Percentiles rank a stretch among this genome's conserved stretches.
phyloP scores from a whole-genome alignment of 2,329 filamentous ascomycete species.

The Aspergillus proliferans region DNA sequence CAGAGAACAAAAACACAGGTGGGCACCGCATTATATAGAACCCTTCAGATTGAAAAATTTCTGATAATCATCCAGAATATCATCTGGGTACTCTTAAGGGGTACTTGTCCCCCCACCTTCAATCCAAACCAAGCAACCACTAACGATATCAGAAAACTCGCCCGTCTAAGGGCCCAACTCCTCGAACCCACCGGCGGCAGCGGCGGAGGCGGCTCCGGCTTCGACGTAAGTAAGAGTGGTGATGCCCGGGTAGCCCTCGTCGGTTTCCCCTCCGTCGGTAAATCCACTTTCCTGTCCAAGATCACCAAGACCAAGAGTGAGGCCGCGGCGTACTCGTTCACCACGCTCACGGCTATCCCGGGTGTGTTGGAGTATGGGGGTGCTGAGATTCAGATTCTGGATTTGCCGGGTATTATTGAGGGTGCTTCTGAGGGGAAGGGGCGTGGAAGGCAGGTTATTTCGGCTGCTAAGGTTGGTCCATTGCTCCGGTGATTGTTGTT shows the following conservation, averaged over 20 bases:
- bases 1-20: slow-evolving; percentile 99
- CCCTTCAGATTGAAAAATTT: slow-evolving; percentile 1
- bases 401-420: slow-evolving; percentile 97
- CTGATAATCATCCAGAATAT: slow-evolving; percentile 62
- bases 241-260: slow-evolving; percentile 96
- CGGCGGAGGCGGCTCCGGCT: slow-evolving; percentile 75
- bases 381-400: slow-evolving; percentile 94
- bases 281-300: slow-evolving; percentile 97
- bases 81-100: slow-evolving; percentile 96
- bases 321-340: slow-evolving; percentile 94
- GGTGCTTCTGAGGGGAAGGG: slow-evolving; percentile 94
- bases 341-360: slow-evolving; percentile 92
- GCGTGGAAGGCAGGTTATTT: slow-evolving; percentile 91
- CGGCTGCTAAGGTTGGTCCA: slow-evolving; percentile 67
- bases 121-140: not conserved
- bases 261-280: slow-evolving; percentile 97
- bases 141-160: slow-evolving; percentile 70
- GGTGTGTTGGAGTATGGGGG: slow-evolving; percentile 96
- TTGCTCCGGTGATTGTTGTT: not conserved
- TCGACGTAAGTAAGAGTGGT: slow-evolving; percentile 87
- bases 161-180: slow-evolving; percentile 85
- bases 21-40: slow-evolving; percentile 32
- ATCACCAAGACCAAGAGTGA: slow-evolving; percentile 97
- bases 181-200: slow-evolving; percentile 80
- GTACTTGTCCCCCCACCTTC: slow-evolving; percentile 44